Base-by-base conservation (phyloP, 1,284 basidiomycete species). In the Somion occarium region DNA sequence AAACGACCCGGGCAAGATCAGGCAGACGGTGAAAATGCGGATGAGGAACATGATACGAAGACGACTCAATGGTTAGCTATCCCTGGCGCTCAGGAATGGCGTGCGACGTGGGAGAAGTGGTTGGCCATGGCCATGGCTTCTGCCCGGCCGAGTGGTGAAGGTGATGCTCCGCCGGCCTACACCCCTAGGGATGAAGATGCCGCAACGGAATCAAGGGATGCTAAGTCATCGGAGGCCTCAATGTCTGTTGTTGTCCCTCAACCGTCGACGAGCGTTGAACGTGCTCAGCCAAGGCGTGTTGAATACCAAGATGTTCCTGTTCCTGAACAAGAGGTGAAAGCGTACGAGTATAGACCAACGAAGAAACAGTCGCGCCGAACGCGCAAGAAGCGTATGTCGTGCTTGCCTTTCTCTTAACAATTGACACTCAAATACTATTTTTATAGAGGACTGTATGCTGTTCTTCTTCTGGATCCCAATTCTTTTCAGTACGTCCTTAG, bases 391-490 rank as follows among this genome's bases (percentile, higher is more conserved):
- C 82, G 88, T 91, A 65, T 68, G 85, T 73, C 19, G 34, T 23
- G 46, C 44, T 42, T 39, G 38, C 46, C 26, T 13, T 42, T 47
- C 18, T 37, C 37, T n/a, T 51, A 25, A 38, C 46, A 62, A 0
- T 56, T 46, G 5, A 44, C 59, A 22, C 42, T 57, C 18, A n/a
- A 18, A 18, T 41, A 27, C 41, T 46, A 41, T 25, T 44, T 43
- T 37, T 59, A 22, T 61, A 91, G 93, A 91, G 68, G 93, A 98
- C 67, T 84, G 85, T 44, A 97, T 98, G 94, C 80, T 98, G 45
- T 70, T 94, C 47, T 71, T 91, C 51, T 97, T 98, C 77, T 98
- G 94, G 94, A 78, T 97, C 59, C 94, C 94, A 2, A 91, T 95
- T 57, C 74, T 97, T 26, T 68, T 92, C 57, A 69, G 88, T 90